Base-by-base conservation (phyloP, 345 rosid species). In the Boechera divaricarpa region DNA sequence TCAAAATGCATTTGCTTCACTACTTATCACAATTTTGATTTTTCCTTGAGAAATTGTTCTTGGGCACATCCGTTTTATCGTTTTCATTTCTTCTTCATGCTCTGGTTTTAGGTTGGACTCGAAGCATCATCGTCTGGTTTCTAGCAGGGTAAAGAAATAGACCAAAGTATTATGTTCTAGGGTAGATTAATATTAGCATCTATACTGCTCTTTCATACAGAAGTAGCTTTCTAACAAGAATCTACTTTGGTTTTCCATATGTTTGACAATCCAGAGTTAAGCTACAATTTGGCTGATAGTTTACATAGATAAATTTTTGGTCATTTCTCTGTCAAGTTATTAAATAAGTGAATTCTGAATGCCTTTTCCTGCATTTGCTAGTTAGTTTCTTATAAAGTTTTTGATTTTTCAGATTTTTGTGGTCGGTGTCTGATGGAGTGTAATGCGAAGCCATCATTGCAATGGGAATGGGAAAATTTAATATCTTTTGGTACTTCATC, bases 391-490 rank as follows among this genome's bases (percentile, higher is more conserved):
- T 16, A 67, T 48, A 33, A 39, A 49, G 24, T 15, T n/a, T 38
- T 28, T 8, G 24, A 15, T 63, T 54, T 75, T 63, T 38, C 80
- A 70, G 76, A 63, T 54, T 69, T 70, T 45, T 33, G 64, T 77
- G 65, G 62, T 49, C 6, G 54, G 72, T 82, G 78, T 42, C 63
- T 82, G 49, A 92, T 90, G 98, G 98, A 90, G 83, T 88, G 95
- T 91, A 92, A 92, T 77, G 68, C 84, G 8, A 94, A 89, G 82
- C 82, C 81, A 47, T 80, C 91, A 36, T 64, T 81, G 68, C 91
- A 80, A 77, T 90, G 96, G 92, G 98, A 90, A 55, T 94, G 90
- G 96, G 98, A 92, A n/a, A 88, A 83, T 61, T 75, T 86, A 8
- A 79, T 83, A 42, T 84, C 82, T 84, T 88, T 89, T 72, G 84